These are phyloP conservation scores for Suhomyces sp. DNA, from an alignment of 805 yeast species.

Conservation along the genomic window DNA sequence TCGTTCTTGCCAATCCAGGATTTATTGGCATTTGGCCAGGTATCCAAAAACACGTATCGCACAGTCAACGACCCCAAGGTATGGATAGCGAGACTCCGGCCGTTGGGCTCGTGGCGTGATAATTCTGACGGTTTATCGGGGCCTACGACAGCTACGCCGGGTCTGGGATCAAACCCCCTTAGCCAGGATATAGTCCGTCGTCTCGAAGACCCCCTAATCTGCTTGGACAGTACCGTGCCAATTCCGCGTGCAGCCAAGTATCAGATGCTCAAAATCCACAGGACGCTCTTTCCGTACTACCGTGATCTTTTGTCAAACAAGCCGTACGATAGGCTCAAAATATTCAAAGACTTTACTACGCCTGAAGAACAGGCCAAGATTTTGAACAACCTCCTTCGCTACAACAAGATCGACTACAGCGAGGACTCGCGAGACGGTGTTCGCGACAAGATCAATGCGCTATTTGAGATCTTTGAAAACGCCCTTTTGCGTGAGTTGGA, in stretches of 20 bases:
- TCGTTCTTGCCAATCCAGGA: slow-evolving; percentile 37
- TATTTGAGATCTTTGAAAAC: slow-evolving; percentile 67
- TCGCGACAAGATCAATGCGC: slow-evolving; percentile 47
- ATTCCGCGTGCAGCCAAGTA: slow-evolving; percentile 31
- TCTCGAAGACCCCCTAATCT: slow-evolving; percentile 31
- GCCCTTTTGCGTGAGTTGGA: slow-evolving; percentile 71
- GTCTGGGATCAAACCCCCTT: background rate
- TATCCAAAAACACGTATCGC: slow-evolving; percentile 36
- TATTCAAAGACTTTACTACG: slow-evolving; percentile 45
- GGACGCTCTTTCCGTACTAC: slow-evolving; percentile 42
- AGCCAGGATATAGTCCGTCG: background rate
- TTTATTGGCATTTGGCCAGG: slow-evolving; percentile 35
- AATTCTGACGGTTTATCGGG: slow-evolving; percentile 6
- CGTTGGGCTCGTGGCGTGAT: slow-evolving; percentile 38
- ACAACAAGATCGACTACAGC: slow-evolving; percentile 33
- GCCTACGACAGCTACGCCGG: background rate
- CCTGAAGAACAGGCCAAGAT: slow-evolving; percentile 54
- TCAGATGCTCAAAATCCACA: slow-evolving; percentile 39
- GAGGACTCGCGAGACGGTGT: slow-evolving; percentile 27
- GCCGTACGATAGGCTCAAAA: slow-evolving; percentile 40
- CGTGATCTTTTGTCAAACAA: slow-evolving; percentile 42
- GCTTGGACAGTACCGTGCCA: slow-evolving; percentile 28
- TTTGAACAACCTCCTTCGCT: slow-evolving; percentile 38
- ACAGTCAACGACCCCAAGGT: slow-evolving; percentile 38
- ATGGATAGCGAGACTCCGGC: slow-evolving; percentile 36